Evolutionary conservation across 768 basidiomycete genomes (phyloP).

Genomic region (Russula compacta): DNA sequence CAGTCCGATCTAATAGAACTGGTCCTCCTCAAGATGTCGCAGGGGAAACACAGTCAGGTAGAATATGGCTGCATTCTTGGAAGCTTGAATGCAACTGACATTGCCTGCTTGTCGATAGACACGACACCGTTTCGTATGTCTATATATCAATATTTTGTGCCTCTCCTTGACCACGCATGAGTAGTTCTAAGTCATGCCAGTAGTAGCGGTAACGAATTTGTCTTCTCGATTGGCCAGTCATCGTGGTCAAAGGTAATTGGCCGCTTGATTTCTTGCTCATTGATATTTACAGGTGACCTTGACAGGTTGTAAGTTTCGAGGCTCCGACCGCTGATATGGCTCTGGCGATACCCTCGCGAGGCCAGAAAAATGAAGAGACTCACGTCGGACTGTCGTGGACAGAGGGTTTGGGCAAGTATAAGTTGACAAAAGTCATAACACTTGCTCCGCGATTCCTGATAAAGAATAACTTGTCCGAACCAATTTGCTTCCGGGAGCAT

Average conservation of each 20-base stretch:
- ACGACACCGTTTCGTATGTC: constrained; percentile 76
- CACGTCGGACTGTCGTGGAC: constrained; percentile 87
- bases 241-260: constrained; percentile 74
- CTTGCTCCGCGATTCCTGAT: constrained; percentile 85
- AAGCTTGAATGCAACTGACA: not conserved
- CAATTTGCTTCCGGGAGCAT: constrained; percentile 80
- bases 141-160: not conserved
- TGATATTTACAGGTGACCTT: not conserved
- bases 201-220: constrained; percentile 73
- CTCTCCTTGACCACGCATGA: not conserved
- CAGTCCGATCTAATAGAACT: constrained; percentile 50
- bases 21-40: constrained; percentile 69
- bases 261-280: not conserved
- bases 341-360: constrained; percentile 56
- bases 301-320: constrained; percentile 77
- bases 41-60: constrained; percentile 66
- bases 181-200: constrained; percentile 81
- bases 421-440: constrained; percentile 88
- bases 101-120: constrained; percentile 20
- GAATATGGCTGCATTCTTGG: constrained; percentile 9
- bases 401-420: constrained; percentile 96
- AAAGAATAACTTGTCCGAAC: constrained; percentile 63
- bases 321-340: constrained; percentile 87
- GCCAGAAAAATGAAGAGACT: constrained; percentile 54
- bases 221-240: constrained; percentile 73